phyloP scores from a whole-genome alignment of 257 asterid genomes.

The Paraleonurus japonicus region DNA sequence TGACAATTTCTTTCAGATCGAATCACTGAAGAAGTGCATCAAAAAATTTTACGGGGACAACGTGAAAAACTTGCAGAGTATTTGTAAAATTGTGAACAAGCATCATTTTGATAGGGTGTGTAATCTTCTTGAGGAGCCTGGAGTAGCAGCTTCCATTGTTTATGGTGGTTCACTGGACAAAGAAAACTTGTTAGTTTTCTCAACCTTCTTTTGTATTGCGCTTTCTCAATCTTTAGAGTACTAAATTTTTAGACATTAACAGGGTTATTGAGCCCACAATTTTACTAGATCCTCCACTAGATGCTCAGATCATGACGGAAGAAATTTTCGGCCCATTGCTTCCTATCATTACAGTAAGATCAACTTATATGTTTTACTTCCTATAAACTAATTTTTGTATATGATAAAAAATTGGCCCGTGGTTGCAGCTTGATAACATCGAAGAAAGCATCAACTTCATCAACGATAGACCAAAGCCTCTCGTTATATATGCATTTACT shows the following conservation, averaged over 20 bases:
- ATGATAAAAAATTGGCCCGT: not conserved
- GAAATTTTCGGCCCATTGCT: slow-evolving; percentile 97
- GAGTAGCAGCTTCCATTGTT: slow-evolving; percentile 61
- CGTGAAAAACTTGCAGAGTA: slow-evolving; percentile 50
- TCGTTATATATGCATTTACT: slow-evolving; percentile 80
- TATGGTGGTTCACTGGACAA: slow-evolving; percentile 77
- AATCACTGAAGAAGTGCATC: slow-evolving; percentile 58
- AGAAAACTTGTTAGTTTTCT: slow-evolving; percentile 56
- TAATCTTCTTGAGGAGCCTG: slow-evolving; percentile 66
- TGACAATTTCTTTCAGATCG: slow-evolving; percentile 50
- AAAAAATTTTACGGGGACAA: slow-evolving; percentile 61
- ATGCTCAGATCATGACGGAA: slow-evolving; percentile 75
- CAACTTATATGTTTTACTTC: not conserved
- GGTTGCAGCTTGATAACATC: slow-evolving; percentile 59
- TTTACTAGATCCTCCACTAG: slow-evolving; percentile 86
- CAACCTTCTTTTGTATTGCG: not conserved
- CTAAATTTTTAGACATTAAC: slow-evolving; percentile 12
- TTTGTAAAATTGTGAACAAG: slow-evolving; percentile 73
- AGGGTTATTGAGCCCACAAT: slow-evolving; percentile 91
- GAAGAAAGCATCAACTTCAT: slow-evolving; percentile 85
- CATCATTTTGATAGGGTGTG: slow-evolving; percentile 67
- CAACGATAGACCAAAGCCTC: slow-evolving; percentile 70
- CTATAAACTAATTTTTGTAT: not conserved
- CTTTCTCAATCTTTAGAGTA: not conserved
- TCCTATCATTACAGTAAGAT: slow-evolving; percentile 77